Base-by-base conservation (phyloP, 140 eudicot genomes). In the Cichorium intybus region DNA sequence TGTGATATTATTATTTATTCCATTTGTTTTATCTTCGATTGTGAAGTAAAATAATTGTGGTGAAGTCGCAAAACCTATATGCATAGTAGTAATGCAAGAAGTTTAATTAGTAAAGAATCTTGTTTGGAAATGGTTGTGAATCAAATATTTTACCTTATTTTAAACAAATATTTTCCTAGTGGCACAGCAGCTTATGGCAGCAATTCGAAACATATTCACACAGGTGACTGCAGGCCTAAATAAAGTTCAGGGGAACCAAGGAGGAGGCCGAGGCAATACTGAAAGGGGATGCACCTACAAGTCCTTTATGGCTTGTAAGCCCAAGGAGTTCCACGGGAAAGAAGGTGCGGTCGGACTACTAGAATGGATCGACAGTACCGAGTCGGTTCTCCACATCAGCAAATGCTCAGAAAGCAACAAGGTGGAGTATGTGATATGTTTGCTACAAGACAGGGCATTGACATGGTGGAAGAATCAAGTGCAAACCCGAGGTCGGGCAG, bases 231-330 rank as follows among this genome's bases (percentile, higher is more conserved):
- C 29, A 26, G 4, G 1, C 4, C 1, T 1, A 4, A 26, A 0
- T 26, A 0, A 0, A 2, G 4, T 0, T 1, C 1, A 1, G 4
- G 29, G 1, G 1, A 4, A 2, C 8, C 3, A 0, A 35, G 45
- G 8, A 35, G 8, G 8, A 35, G 9, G 9, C 12, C 10, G 9
- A 1, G 43, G 43, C 9, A 35, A 35, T 7, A 1, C 4, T 4
- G 4, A 1, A 1, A 35, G 3, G 12, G 43, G 12, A 35, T 3
- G 43, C 28, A 26, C 2, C 28, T 26, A 35, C 10, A 35, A 10
- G 43, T 35, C 43, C 2, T 26, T 1, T 4, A 35, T 7, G 43
- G 9, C 43, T 2, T 35, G 43, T 35, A 35, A 35, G 4, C 43
- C 43, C 6, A 35, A 35, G 43, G 43, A 35, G 9, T 35, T 35